Conservation (phyloP, 805 yeast genomes). For the Jamesozyma hellenica region DNA sequence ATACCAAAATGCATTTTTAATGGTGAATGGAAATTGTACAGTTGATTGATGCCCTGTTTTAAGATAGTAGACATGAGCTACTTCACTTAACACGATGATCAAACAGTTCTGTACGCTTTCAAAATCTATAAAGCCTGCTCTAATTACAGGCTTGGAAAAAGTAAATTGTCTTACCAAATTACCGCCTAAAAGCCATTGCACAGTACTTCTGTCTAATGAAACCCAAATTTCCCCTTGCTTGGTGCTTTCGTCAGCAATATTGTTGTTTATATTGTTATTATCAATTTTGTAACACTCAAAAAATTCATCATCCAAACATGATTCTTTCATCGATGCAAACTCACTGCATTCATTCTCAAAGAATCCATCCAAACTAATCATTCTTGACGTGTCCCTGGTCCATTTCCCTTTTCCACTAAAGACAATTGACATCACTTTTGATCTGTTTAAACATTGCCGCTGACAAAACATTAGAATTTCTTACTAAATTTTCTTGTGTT, state of each 20-base stretch:
- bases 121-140: slow-evolving; percentile 55
- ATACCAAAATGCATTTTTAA: slow-evolving; percentile 52
- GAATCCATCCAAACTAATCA: too few relatives aligned
- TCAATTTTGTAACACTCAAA: not conserved
- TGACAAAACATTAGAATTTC: too few relatives aligned
- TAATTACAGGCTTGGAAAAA: slow-evolving; percentile 37
- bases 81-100: slow-evolving; percentile 50
- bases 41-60: slow-evolving; percentile 48
- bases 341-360: too few relatives aligned
- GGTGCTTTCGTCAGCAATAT: too few relatives aligned
- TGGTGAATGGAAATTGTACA: slow-evolving; percentile 59
- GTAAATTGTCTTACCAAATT: slow-evolving; percentile 30
- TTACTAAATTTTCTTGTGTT: too few relatives aligned
- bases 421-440: too few relatives aligned
- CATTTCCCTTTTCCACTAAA: too few relatives aligned
- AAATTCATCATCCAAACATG: not conserved
- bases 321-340: too few relatives aligned
- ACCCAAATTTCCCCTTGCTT: slow-evolving; percentile 18
- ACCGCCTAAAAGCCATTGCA: slow-evolving; percentile 31
- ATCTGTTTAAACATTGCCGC: too few relatives aligned
- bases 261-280: too few relatives aligned
- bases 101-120: slow-evolving; percentile 31
- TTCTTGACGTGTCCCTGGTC: too few relatives aligned
- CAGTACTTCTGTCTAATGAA: slow-evolving; percentile 29
- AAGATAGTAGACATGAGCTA: slow-evolving; percentile 50